Conservation (phyloP, 1,284 basidiomycete genomes). For the Earliella scabrosa region DNA sequence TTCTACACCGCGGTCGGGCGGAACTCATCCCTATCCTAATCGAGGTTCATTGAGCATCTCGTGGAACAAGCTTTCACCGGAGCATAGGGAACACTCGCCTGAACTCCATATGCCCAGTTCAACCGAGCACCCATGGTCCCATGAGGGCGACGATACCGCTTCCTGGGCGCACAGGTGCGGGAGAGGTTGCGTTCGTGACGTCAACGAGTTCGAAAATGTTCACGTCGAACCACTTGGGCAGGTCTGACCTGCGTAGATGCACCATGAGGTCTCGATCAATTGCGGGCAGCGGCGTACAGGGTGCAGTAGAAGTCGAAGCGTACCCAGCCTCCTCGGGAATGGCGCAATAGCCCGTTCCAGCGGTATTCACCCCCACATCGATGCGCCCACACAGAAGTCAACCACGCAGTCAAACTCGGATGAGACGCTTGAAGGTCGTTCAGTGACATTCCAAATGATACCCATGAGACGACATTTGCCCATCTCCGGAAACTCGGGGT, state of each 20-base stretch:
- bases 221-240: constrained; percentile 31
- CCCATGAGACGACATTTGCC: constrained; percentile 33
- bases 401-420: constrained; percentile 44
- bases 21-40: constrained; percentile 5
- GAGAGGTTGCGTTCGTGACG: constrained; percentile 33
- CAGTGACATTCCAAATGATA: constrained; percentile 44
- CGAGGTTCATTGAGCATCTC: background rate
- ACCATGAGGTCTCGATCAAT: background rate
- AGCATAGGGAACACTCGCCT: constrained; percentile 22
- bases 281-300: constrained; percentile 13
- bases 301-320: background rate
- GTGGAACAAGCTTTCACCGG: background rate
- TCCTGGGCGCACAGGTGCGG: constrained; percentile 32
- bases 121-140: constrained; percentile 34
- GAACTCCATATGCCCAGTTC: constrained; percentile 27
- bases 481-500: constrained; percentile 29
- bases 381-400: constrained; percentile 49
- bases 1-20: background rate
- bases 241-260: constrained; percentile 25
- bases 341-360: constrained; percentile 40
- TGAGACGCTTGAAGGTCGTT: constrained; percentile 31
- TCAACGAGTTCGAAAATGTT: constrained; percentile 37
- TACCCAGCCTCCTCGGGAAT: constrained; percentile 37
- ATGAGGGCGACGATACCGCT: constrained; percentile 35
- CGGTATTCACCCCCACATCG: constrained; percentile 62